Evolutionary conservation across 2,329 filamentous ascomycete species (phyloP).

Genomic region (Elsinoe arachidis): DNA sequence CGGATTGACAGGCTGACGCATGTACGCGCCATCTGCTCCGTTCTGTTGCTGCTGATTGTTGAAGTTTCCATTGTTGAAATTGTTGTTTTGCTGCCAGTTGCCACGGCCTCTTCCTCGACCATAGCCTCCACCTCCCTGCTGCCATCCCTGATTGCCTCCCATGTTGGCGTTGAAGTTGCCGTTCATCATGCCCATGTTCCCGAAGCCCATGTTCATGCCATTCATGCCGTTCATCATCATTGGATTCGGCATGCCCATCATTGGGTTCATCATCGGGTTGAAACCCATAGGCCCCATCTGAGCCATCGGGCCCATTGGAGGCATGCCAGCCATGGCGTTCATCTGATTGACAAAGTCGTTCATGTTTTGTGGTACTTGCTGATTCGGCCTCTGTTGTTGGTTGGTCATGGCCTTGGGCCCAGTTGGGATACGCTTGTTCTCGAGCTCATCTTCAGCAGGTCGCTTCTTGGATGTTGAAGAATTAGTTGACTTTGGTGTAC

Average conservation of each 20-base stretch:
- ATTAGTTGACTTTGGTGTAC: constrained; percentile 19
- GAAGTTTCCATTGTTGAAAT: neutral
- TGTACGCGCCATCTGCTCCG: constrained; percentile 78
- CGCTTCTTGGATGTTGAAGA: constrained; percentile 60
- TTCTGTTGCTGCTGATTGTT: constrained; percentile 11
- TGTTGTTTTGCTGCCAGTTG: constrained; percentile 9
- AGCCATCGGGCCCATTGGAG: constrained; percentile 23
- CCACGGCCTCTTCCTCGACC: constrained; percentile 21
- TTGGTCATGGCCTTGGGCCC: constrained; percentile 42
- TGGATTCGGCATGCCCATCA: constrained; percentile 39
- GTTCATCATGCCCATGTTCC: constrained; percentile 14
- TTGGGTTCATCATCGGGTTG: constrained; percentile 22
- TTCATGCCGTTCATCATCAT: constrained; percentile 37
- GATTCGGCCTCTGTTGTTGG: constrained; percentile 18
- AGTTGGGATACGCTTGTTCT: constrained; percentile 34
- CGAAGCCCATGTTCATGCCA: constrained; percentile 24
- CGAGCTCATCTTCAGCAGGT: constrained; percentile 61
- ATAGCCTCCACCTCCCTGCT: constrained; percentile 25
- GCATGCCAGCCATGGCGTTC: constrained; percentile 32
- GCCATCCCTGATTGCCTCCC: constrained; percentile 26
- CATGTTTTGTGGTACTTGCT: constrained; percentile 24
- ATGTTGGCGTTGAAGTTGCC: constrained; percentile 16
- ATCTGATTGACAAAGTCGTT: constrained; percentile 38
- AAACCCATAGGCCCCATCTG: constrained; percentile 25
- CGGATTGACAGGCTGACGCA: constrained; percentile 90